phyloP scores from a whole-genome alignment of 129 eudicot genomes.

The sunflower (Helianthus annuus) region DNA sequence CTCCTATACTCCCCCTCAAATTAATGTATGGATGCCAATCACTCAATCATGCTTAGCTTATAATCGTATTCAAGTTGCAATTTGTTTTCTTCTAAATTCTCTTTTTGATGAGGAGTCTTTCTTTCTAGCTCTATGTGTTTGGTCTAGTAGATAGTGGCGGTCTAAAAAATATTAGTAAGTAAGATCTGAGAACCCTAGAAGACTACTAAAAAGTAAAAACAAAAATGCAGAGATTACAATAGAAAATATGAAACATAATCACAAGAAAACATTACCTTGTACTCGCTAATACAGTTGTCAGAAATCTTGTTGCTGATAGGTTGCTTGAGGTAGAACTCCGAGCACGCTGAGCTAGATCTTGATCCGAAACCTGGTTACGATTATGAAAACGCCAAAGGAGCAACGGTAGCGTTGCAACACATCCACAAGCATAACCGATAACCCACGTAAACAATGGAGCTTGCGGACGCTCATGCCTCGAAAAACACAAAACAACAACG shows the following conservation, averaged over 20 bases:
- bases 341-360: constrained; percentile 53
- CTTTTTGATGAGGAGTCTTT: too few relatives aligned
- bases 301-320: not conserved
- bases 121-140: too few relatives aligned
- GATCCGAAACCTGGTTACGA: constrained; percentile 57
- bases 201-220: not conserved
- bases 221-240: constrained; percentile 2
- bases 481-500: constrained; percentile 10
- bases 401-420: constrained; percentile 10
- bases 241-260: constrained; percentile 16
- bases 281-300: constrained; percentile 28
- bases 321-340: constrained; percentile 12
- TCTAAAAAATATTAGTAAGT: not conserved
- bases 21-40: too few relatives aligned
- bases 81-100: too few relatives aligned
- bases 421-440: constrained; percentile 15
- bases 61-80: too few relatives aligned
- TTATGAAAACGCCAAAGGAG: constrained; percentile 24
- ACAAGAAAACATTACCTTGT: constrained; percentile 44
- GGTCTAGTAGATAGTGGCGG: too few relatives aligned
- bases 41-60: too few relatives aligned
- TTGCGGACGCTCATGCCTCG: constrained; percentile 8
- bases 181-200: constrained; percentile 7
- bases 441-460: constrained; percentile 14
- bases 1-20: too few relatives aligned